Evolutionary conservation across 2,329 filamentous ascomycete species (phyloP).

Genomic region (Sclerotinia glacialis): DNA sequence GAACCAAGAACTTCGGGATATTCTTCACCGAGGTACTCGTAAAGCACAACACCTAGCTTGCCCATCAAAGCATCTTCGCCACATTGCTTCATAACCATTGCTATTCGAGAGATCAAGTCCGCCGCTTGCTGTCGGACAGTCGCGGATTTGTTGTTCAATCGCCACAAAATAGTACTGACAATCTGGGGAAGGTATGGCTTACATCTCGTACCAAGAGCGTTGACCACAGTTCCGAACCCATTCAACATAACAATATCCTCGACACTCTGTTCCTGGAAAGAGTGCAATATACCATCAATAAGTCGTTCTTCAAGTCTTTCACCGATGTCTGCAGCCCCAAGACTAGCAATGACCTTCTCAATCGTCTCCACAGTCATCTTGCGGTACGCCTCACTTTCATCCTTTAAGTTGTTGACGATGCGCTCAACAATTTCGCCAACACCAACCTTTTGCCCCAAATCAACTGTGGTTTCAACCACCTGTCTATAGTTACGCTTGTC

Average conservation of each 20-base stretch:
- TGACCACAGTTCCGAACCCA: constrained; percentile 96
- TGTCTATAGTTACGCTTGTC: constrained; percentile 98
- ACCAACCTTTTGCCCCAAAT: constrained; percentile 96
- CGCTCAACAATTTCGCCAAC: constrained; percentile 91
- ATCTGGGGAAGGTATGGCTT: constrained; percentile 97
- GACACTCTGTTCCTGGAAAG: constrained; percentile 97
- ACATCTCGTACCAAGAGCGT: constrained; percentile 87
- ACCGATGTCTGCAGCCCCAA: constrained; percentile 91
- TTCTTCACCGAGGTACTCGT: constrained; percentile 97
- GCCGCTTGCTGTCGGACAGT: constrained; percentile 96
- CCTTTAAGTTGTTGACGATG: constrained; percentile 92
- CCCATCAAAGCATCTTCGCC: constrained; percentile 94
- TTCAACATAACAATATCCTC: constrained; percentile 96
- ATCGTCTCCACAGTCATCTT: constrained; percentile 99
- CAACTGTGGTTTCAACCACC: constrained; percentile 96
- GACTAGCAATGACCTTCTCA: constrained; percentile 89
- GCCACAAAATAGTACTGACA: constrained; percentile 92
- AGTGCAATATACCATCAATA: constrained; percentile 90
- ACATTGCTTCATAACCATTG: constrained; percentile 98
- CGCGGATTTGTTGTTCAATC: constrained; percentile 95
- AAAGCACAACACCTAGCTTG: constrained; percentile 89
- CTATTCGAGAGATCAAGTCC: constrained; percentile 93
- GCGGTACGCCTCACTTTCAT: constrained; percentile 94
- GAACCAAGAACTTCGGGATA: constrained; percentile 97
- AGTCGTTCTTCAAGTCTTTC: constrained; percentile 89